phyloP scores from a whole-genome alignment of 2,329 filamentous ascomycete genomes.

The Paraphaeosphaeria minitans region DNA sequence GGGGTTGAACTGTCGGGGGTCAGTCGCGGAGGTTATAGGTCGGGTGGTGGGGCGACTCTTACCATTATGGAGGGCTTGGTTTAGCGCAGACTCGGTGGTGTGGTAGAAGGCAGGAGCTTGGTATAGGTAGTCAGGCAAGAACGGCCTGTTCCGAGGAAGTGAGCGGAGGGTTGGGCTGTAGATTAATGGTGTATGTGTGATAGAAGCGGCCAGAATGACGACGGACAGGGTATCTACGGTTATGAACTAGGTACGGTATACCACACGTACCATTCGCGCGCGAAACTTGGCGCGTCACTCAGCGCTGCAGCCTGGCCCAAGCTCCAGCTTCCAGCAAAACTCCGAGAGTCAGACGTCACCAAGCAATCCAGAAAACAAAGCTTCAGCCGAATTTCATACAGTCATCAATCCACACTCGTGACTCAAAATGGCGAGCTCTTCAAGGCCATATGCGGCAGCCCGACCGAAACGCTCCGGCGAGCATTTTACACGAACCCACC shows the following conservation, averaged over 20 bases:
- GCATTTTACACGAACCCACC: constrained; percentile 76
- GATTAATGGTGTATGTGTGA: constrained; percentile 1
- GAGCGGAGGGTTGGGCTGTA: constrained; percentile 9
- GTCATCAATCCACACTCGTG: constrained; percentile 1
- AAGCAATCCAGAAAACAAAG: not conserved
- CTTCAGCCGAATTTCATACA: not conserved
- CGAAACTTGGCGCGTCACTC: constrained; percentile 16
- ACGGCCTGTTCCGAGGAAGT: not conserved
- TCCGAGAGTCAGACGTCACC: not conserved
- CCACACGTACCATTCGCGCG: constrained; percentile 25
- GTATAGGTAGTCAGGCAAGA: too few species aligned
- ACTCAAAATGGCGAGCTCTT: constrained; percentile 35
- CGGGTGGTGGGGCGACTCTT: constrained; percentile 31
- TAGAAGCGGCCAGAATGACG: constrained; percentile 22
- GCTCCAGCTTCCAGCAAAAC: constrained; percentile 15
- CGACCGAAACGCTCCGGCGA: constrained; percentile 85
- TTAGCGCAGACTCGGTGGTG: not conserved
- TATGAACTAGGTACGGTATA: constrained; percentile 34
- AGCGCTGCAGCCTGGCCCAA: constrained; percentile 23
- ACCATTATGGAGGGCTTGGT: constrained; percentile 34
- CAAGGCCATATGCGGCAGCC: constrained; percentile 56
- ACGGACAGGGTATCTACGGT: constrained; percentile 20
- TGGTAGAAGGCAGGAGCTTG: not conserved
- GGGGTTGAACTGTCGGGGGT: constrained; percentile 45
- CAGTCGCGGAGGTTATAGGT: constrained; percentile 22